Evolutionary conservation across 495 filamentous ascomycete species (phyloP).

Genomic region (Annulohypoxylon stygium): DNA sequence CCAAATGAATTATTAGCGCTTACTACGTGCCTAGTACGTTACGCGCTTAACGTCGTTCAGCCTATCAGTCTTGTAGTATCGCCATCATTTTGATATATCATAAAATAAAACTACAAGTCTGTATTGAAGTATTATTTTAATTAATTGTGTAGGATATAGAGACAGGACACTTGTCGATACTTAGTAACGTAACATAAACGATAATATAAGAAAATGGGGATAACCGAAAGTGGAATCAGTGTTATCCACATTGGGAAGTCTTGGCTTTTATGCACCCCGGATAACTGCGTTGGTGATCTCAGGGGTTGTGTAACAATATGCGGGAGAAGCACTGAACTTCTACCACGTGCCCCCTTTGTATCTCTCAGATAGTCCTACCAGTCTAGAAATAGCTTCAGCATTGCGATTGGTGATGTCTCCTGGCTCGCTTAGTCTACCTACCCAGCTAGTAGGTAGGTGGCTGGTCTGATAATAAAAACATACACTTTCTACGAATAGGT

Average conservation of each 20-base stretch:
- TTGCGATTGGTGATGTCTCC: background rate
- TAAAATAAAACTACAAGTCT: no score
- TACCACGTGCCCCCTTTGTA: background rate
- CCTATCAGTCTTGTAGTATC: no score
- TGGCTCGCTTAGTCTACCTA: background rate
- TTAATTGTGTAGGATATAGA: no score
- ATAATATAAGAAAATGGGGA: background rate
- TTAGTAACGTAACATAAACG: background rate
- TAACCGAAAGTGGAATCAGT: background rate
- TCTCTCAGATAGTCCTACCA: background rate
- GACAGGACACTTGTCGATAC: no score
- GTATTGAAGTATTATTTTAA: no score
- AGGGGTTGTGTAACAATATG: conserved; percentile 5
- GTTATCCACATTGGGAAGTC: background rate
- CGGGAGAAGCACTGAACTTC: background rate
- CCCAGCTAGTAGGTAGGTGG: no score
- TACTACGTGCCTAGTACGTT: background rate
- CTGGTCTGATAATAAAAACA: no score
- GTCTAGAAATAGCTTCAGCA: background rate
- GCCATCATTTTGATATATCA: no score
- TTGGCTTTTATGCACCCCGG: conserved; percentile 15
- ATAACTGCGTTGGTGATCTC: background rate
- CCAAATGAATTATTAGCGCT: background rate
- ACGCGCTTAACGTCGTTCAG: background rate
- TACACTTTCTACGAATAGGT: no score